These are phyloP conservation scores for Chaetomiaceae sp. DNA, from an alignment of 2,329 filamentous ascomycete genomes.

Conservation along the genomic window DNA sequence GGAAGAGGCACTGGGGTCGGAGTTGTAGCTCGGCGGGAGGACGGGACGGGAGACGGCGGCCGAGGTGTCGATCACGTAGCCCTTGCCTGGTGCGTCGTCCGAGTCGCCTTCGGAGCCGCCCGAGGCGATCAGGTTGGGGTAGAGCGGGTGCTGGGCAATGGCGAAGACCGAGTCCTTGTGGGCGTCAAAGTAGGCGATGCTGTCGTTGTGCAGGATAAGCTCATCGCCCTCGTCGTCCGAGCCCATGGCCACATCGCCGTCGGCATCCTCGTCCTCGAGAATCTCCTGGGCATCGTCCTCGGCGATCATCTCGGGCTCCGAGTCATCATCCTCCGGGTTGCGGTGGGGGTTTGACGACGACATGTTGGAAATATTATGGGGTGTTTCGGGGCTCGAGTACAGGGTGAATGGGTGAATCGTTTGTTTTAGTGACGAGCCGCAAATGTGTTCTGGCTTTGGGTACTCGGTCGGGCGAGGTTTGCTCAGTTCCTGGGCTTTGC, in stretches of 20 bases:
- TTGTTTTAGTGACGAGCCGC: too few relatives aligned
- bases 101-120: constrained; percentile 65
- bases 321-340: constrained; percentile 47
- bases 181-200: constrained; percentile 81
- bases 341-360: constrained; percentile 30
- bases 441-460: not conserved
- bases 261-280: constrained; percentile 37
- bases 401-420: too few relatives aligned
- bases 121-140: constrained; percentile 74
- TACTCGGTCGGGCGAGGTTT: too few relatives aligned
- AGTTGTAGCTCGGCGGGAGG: constrained; percentile 71
- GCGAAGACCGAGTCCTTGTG: constrained; percentile 92
- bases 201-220: constrained; percentile 84
- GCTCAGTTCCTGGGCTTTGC: too few relatives aligned
- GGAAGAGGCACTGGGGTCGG: constrained; percentile 50
- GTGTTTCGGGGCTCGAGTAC: too few relatives aligned
- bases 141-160: constrained; percentile 84
- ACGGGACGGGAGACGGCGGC: constrained; percentile 61
- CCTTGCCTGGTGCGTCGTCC: constrained; percentile 65
- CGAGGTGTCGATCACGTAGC: constrained; percentile 76
- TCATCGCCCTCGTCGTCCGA: constrained; percentile 60
- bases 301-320: constrained; percentile 68
- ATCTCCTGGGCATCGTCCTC: constrained; percentile 76
- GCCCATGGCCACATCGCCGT: constrained; percentile 75
- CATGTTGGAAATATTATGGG: constrained; percentile 3